Conservation (phyloP, 345 rosid genomes). For the Sonneratia caseolaris region DNA sequence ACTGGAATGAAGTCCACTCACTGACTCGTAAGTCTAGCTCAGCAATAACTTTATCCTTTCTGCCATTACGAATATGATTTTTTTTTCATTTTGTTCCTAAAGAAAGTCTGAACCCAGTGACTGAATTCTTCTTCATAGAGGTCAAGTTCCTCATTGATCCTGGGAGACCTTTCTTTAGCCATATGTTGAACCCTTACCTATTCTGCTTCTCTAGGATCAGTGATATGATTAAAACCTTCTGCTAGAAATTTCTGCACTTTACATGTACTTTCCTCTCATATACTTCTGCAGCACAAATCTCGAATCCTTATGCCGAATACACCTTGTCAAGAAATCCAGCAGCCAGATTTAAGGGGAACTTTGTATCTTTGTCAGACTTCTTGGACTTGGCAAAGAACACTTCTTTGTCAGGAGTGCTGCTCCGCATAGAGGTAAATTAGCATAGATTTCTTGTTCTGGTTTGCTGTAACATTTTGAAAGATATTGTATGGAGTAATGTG, state of each 20-base stretch:
- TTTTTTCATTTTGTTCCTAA: background rate
- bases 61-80: background rate
- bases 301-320: constrained; percentile 33
- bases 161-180: background rate
- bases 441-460: too few relatives aligned
- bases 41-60: constrained; percentile 8
- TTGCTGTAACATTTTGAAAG: background rate
- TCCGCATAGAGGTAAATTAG: constrained; percentile 68
- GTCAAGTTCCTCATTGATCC: background rate
- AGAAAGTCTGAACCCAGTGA: background rate
- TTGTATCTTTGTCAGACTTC: constrained; percentile 49
- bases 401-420: constrained; percentile 69
- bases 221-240: background rate
- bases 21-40: constrained; percentile 48
- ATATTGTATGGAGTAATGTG: too few relatives aligned
- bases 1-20: constrained; percentile 54
- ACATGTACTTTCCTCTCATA: background rate
- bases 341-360: constrained; percentile 31
- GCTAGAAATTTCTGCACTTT: background rate
- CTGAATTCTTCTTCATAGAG: background rate
- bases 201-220: background rate
- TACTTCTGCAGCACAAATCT: constrained; percentile 44
- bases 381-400: constrained; percentile 50
- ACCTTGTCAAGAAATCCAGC: constrained; percentile 47
- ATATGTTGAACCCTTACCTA: background rate